Evolutionary conservation across 768 basidiomycete species (phyloP).

Genomic region (Suillus plorans): DNA sequence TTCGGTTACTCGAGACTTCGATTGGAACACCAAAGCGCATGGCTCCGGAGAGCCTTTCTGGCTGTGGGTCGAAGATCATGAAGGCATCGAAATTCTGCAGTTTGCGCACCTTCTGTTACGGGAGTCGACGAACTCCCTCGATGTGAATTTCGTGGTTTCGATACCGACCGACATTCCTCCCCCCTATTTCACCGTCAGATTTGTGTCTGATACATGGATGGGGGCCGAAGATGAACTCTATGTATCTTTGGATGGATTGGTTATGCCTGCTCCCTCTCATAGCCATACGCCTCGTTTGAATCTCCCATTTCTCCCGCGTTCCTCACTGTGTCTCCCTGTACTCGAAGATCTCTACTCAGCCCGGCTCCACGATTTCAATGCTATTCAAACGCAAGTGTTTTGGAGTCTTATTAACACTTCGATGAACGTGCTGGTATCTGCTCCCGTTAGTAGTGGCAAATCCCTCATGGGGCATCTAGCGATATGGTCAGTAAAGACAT

Average conservation of each 20-base stretch:
- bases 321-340: slow-evolving; percentile 43
- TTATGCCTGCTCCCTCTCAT: slow-evolving; percentile 68
- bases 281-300: slow-evolving; percentile 65
- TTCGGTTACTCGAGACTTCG: slow-evolving; percentile 64
- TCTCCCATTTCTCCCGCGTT: slow-evolving; percentile 70
- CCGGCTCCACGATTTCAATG: slow-evolving; percentile 63
- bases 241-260: slow-evolving; percentile 63
- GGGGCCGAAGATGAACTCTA: slow-evolving; percentile 78
- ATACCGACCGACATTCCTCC: slow-evolving; percentile 60
- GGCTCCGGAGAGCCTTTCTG: slow-evolving; percentile 85
- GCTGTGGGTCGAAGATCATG: slow-evolving; percentile 91
- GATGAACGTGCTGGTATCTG: slow-evolving; percentile 69
- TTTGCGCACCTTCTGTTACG: slow-evolving; percentile 72
- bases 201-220: slow-evolving; percentile 90
- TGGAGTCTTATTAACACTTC: slow-evolving; percentile 77
- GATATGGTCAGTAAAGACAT: slow-evolving; percentile 59
- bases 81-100: slow-evolving; percentile 81
- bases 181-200: slow-evolving; percentile 68
- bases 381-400: slow-evolving; percentile 86
- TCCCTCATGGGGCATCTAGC: slow-evolving; percentile 68
- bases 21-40: slow-evolving; percentile 78
- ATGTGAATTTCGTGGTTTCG: slow-evolving; percentile 80
- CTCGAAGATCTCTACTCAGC: slow-evolving; percentile 47
- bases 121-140: slow-evolving; percentile 54
- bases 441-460: slow-evolving; percentile 82